phyloP scores from a whole-genome alignment of 306 rosid genomes.

The Cucumis melo region DNA sequence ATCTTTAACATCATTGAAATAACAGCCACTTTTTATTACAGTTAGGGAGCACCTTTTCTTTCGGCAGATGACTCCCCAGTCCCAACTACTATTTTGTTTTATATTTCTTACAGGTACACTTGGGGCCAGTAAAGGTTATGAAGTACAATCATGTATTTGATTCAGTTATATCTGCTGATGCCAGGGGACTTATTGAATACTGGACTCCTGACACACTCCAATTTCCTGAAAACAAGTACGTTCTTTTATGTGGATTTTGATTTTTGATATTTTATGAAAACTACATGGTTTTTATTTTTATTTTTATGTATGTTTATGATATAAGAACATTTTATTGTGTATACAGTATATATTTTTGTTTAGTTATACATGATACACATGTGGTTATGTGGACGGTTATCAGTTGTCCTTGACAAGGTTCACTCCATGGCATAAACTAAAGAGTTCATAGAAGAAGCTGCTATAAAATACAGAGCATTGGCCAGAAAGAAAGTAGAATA shows the following conservation, averaged over 20 bases:
- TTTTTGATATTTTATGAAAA: neutral
- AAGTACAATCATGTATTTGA: slow-evolving; percentile 62
- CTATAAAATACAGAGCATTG: neutral
- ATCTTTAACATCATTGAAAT: slow-evolving; percentile 5
- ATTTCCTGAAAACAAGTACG: slow-evolving; percentile 77
- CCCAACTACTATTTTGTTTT: slow-evolving; percentile 1
- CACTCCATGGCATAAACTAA: neutral
- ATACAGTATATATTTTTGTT: neutral
- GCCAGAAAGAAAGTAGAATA: neutral
- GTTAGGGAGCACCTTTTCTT: neutral
- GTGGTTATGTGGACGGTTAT: neutral
- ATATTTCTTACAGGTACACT: slow-evolving; percentile 45
- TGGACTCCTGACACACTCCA: slow-evolving; percentile 69
- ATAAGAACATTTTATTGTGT: neutral
- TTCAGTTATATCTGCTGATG: slow-evolving; percentile 75
- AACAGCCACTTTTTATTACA: neutral
- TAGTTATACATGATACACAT: neutral
- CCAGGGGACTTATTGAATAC: slow-evolving; percentile 74
- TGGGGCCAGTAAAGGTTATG: slow-evolving; percentile 77
- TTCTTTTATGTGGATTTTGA: slow-evolving; percentile 6
- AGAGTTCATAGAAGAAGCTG: neutral
- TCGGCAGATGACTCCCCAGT: neutral
- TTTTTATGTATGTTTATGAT: slow-evolving; percentile 1
- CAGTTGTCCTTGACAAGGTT: neutral
- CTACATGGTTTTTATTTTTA: neutral